These are phyloP conservation scores for Tolypocladium nubicola DNA, from an alignment of 2,329 filamentous ascomycete species.

Conservation along the genomic window DNA sequence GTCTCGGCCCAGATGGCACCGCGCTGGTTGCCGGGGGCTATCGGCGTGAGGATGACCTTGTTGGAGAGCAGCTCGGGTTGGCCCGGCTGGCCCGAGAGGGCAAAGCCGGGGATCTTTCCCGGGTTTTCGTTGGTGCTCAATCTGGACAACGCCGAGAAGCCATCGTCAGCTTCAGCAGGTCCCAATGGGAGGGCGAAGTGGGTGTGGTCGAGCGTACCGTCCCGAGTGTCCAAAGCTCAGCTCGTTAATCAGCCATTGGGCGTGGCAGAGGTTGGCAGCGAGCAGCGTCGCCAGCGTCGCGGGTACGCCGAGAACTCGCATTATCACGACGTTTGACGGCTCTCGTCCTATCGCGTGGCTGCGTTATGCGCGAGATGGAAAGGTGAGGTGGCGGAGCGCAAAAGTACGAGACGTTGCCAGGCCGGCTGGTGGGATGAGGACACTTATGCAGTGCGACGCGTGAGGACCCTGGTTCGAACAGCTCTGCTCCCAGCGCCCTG, in stretches of 20 bases:
- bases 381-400: background rate
- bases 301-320: constrained; percentile 27
- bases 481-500: background rate
- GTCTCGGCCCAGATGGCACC: constrained; percentile 72
- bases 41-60: constrained; percentile 83
- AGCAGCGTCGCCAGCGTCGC: constrained; percentile 30
- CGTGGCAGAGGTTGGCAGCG: constrained; percentile 39
- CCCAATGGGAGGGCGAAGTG: background rate
- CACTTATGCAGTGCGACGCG: constrained; percentile 14
- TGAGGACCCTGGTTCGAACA: background rate
- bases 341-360: background rate
- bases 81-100: constrained; percentile 41
- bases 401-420: background rate
- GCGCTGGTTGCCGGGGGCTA: constrained; percentile 74
- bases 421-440: constrained; percentile 11
- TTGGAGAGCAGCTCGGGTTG: constrained; percentile 66
- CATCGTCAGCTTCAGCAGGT: background rate
- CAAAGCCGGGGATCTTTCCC: constrained; percentile 42
- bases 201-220: constrained; percentile 32
- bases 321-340: constrained; percentile 16
- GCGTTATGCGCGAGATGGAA: background rate
- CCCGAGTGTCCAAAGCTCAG: constrained; percentile 68
- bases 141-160: background rate
- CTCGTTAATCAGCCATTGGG: constrained; percentile 59
- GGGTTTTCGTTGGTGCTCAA: constrained; percentile 9